Conservation (phyloP, 148 eudicot species). For the Silene conica region DNA sequence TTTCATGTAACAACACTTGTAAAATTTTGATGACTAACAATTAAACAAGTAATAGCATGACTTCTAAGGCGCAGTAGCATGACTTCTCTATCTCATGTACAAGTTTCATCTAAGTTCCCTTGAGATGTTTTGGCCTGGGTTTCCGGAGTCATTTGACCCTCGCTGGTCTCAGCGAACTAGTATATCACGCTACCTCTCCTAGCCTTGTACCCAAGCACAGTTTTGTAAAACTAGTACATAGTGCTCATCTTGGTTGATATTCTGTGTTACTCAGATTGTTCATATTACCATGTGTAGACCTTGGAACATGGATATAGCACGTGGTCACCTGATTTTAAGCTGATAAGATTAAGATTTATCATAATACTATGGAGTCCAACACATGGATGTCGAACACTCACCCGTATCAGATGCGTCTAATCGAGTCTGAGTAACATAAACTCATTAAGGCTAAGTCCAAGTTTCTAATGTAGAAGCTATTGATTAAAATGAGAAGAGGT, state of each 20-base stretch:
- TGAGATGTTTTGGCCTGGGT: not conserved
- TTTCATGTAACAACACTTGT: not conserved
- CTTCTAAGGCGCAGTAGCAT: no score
- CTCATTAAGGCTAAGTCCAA: not conserved
- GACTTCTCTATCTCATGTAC: not conserved
- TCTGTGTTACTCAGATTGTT: not conserved
- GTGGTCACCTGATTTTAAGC: not conserved
- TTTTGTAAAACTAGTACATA: not conserved
- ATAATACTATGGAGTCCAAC: not conserved
- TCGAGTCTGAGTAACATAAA: not conserved
- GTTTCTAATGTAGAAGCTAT: constrained; percentile 9
- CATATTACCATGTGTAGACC: not conserved
- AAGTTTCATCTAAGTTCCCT: not conserved
- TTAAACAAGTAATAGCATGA: not conserved
- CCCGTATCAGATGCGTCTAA: not conserved
- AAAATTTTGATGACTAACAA: not conserved
- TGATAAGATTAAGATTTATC: not conserved
- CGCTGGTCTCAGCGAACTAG: not conserved
- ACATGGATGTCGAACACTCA: not conserved
- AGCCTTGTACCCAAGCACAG: no score
- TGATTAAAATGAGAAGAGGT: not conserved
- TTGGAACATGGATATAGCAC: not conserved
- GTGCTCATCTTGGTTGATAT: not conserved
- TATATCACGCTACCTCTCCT: no score
- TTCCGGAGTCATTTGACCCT: not conserved